Conservation (phyloP, 768 basidiomycete genomes). For the Amanita brunnescens region DNA sequence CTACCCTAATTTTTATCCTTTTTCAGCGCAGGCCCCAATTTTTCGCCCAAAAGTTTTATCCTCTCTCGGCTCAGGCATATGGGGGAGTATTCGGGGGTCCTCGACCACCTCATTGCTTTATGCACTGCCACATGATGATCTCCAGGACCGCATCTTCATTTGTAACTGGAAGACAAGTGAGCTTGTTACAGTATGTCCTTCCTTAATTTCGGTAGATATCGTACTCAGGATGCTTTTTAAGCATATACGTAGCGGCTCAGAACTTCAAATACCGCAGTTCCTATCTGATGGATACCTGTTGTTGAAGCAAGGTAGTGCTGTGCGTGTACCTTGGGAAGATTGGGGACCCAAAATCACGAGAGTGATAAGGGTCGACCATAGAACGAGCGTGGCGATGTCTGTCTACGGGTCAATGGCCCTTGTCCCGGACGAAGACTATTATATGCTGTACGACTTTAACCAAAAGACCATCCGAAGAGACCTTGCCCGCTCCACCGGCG, state of each 20-base stretch:
- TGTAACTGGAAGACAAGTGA: not conserved
- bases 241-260: not conserved
- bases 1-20: no score
- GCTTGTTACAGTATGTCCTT: not conserved
- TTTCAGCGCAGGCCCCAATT: no score
- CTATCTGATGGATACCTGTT: not conserved
- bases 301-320: not conserved
- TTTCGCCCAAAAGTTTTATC: no score
- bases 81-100: no score
- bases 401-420: conserved; percentile 29
- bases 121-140: not conserved
- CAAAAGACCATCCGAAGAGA: not conserved
- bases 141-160: not conserved
- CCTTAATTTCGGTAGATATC: not conserved
- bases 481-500: not conserved
- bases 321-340: conserved; percentile 27
- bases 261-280: not conserved
- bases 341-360: conserved; percentile 46
- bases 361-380: conserved; percentile 24
- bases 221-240: not conserved
- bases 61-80: no score
- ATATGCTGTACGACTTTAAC: not conserved
- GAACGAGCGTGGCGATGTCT: conserved; percentile 47
- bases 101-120: not conserved
- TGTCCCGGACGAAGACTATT: conserved; percentile 3